A percentile compares a stretch with the other conserved stretches of the same genome.
Evolutionary conservation across 768 basidiomycete species (phyloP).

Genomic region (Tricholoma bakamatsutake): DNA sequence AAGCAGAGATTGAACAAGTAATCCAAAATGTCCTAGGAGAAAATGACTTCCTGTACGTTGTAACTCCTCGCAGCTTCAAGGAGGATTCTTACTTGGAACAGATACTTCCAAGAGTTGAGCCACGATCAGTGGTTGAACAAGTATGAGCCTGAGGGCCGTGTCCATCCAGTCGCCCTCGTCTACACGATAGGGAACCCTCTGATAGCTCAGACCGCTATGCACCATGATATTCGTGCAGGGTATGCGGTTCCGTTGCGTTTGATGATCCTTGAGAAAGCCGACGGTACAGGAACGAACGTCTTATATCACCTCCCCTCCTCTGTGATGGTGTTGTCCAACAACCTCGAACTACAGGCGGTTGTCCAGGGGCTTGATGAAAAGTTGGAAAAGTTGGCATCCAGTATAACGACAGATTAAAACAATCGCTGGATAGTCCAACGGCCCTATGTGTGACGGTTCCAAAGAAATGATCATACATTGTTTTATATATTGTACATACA

Average conservation of each 20-base stretch:
- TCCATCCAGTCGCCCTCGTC: slow-evolving; percentile 26
- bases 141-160: slow-evolving; percentile 15
- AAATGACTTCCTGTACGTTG: slow-evolving; percentile 41
- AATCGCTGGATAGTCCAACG: neutral
- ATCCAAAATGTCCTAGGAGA: slow-evolving; percentile 25
- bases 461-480: neutral
- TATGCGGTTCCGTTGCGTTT: slow-evolving; percentile 30
- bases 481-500: neutral
- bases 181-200: slow-evolving; percentile 38
- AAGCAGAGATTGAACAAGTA: slow-evolving; percentile 30
- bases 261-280: slow-evolving; percentile 24
- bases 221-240: slow-evolving; percentile 22
- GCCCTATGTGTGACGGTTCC: neutral
- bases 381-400: slow-evolving; percentile 5
- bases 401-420: neutral
- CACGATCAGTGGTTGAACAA: slow-evolving; percentile 32
- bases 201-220: slow-evolving; percentile 28
- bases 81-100: slow-evolving; percentile 11
- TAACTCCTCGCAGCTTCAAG: neutral
- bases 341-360: slow-evolving; percentile 15
- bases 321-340: slow-evolving; percentile 17
- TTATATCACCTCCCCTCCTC: slow-evolving; percentile 32
- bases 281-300: slow-evolving; percentile 22
- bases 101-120: slow-evolving; percentile 35
- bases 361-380: slow-evolving; percentile 19